Evolutionary conservation across 495 filamentous ascomycete genomes (phyloP).

Genomic region (Bacidia gigantensis): DNA sequence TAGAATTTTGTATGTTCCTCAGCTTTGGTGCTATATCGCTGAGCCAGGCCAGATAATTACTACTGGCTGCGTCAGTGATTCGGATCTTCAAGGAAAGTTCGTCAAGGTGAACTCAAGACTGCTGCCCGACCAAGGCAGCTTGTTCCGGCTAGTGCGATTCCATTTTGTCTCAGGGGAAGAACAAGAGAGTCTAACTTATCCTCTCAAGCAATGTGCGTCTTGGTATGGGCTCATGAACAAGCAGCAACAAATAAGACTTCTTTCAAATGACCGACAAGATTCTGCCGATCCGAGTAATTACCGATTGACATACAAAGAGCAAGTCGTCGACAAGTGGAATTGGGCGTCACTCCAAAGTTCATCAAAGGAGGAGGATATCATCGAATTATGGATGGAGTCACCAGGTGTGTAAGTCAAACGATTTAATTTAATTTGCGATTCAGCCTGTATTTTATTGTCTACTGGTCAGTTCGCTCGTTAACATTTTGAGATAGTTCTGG

Average conservation of each 20-base stretch:
- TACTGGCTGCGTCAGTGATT: neutral
- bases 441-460: no score
- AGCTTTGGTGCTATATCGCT: slow-evolving; percentile 7
- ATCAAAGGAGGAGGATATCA: no score
- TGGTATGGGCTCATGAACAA: slow-evolving; percentile 6
- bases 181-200: slow-evolving; percentile 1
- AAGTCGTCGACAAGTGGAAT: neutral
- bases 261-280: neutral
- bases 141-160: neutral
- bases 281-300: neutral
- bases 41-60: slow-evolving; percentile 8
- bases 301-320: neutral
- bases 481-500: no score
- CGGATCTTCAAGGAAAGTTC: neutral
- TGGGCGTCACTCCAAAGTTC: neutral
- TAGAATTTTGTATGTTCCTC: slow-evolving; percentile 10
- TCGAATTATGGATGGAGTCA: neutral
- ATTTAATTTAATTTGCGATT: no score
- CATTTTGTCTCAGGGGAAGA: neutral
- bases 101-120: neutral
- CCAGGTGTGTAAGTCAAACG: neutral
- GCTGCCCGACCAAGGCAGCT: neutral
- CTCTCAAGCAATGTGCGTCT: slow-evolving; percentile 1
- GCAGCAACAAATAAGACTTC: neutral
- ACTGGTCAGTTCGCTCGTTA: no score